Evolutionary conservation across 352 stramenopile genomes (phyloP).

Genomic region (Saprolegnia diclina): DNA sequence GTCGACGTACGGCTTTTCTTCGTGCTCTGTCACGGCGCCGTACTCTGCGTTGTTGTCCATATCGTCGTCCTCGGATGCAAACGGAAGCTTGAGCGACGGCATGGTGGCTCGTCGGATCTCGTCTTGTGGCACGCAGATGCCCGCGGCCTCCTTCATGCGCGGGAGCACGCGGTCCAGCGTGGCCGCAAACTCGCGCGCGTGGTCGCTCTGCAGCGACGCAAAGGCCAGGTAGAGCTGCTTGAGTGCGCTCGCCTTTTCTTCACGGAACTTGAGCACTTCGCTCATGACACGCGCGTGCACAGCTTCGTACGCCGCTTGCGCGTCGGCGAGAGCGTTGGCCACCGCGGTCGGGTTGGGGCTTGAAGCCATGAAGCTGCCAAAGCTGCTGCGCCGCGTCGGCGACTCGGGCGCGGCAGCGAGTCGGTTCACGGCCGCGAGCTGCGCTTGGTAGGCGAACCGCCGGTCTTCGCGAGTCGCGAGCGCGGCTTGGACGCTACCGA

Average conservation of each 20-base stretch:
- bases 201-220: constrained; percentile 8
- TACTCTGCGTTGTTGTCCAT: constrained; percentile 3
- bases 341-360: constrained; percentile 27
- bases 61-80: background rate
- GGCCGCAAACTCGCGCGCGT: constrained; percentile 9
- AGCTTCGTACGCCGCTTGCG: constrained; percentile 68
- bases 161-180: constrained; percentile 18
- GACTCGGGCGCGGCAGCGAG: constrained; percentile 26
- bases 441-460: constrained; percentile 68
- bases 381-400: constrained; percentile 26
- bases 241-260: constrained; percentile 66
- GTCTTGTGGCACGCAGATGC: constrained; percentile 1
- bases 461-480: constrained; percentile 74
- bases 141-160: constrained; percentile 16
- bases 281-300: constrained; percentile 71
- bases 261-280: constrained; percentile 65
- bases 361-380: constrained; percentile 11
- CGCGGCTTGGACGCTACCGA: constrained; percentile 61
- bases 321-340: constrained; percentile 40
- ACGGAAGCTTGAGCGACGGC: background rate
- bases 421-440: constrained; percentile 40
- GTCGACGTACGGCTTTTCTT: constrained; percentile 12
- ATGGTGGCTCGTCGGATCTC: constrained; percentile 1
- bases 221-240: constrained; percentile 71
- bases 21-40: background rate